Conservation (phyloP, 2,329 filamentous ascomycete genomes). For the Rhinocladiella similis region DNA sequence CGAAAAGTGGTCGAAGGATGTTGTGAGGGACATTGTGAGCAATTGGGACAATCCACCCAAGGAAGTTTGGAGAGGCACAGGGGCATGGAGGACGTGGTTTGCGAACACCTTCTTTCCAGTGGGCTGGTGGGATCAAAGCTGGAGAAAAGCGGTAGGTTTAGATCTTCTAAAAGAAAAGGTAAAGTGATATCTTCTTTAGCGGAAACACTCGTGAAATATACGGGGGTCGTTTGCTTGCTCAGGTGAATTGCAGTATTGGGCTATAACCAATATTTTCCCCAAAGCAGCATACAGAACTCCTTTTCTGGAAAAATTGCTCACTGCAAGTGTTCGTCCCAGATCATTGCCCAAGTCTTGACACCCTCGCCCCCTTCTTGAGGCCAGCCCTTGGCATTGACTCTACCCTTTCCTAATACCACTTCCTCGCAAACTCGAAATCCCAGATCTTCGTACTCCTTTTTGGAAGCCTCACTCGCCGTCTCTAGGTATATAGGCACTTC, state of each 20-base stretch:
- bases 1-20: conserved; percentile 15
- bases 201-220: no score
- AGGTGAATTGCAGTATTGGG: no score
- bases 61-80: conserved; percentile 23
- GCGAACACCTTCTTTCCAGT: conserved; percentile 15
- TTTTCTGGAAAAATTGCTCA: not conserved
- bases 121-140: conserved; percentile 24
- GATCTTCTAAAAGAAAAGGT: conserved; percentile 15
- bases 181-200: not conserved
- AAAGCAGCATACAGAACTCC: no score
- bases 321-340: conserved; percentile 25
- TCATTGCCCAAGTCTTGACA: conserved; percentile 28
- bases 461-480: conserved; percentile 21
- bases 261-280: no score
- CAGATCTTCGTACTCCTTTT: conserved; percentile 24
- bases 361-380: conserved; percentile 26
- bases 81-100: conserved; percentile 23
- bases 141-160: conserved; percentile 19
- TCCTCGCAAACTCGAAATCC: conserved; percentile 28
- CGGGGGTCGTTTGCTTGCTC: no score
- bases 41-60: conserved; percentile 11
- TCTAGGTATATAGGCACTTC: conserved; percentile 27
- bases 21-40: conserved; percentile 11
- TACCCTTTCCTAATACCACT: conserved; percentile 26
- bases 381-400: conserved; percentile 24